These are phyloP conservation scores for Amauroascus niger DNA, from an alignment of 2,329 filamentous ascomycete genomes.

Conservation along the genomic window DNA sequence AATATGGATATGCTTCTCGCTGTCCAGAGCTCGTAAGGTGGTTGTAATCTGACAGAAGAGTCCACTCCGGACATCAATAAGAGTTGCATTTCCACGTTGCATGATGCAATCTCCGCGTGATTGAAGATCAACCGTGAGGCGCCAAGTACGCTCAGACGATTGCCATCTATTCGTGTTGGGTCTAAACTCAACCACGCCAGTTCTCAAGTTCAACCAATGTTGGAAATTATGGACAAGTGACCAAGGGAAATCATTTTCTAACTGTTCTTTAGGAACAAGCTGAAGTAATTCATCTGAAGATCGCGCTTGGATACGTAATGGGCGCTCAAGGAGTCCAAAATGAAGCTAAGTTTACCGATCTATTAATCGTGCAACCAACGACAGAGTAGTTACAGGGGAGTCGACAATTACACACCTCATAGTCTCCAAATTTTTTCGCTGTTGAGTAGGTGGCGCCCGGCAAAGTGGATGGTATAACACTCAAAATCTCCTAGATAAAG, in stretches of 20 bases:
- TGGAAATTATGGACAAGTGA: slow-evolving; percentile 30
- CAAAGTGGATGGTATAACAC: slow-evolving; percentile 29
- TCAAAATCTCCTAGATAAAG: slow-evolving; percentile 20
- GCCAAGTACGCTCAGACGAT: slow-evolving; percentile 19
- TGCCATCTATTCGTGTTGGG: slow-evolving; percentile 22
- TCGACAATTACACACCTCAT: slow-evolving; percentile 17
- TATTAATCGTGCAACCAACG: no score
- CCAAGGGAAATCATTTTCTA: slow-evolving; percentile 18
- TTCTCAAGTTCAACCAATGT: slow-evolving; percentile 38
- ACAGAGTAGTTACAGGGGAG: no score
- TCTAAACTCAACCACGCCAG: slow-evolving; percentile 22
- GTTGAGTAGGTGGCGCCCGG: slow-evolving; percentile 30
- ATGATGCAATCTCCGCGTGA: background rate
- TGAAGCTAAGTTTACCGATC: slow-evolving; percentile 16
- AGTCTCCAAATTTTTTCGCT: slow-evolving; percentile 20
- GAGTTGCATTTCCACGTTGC: background rate
- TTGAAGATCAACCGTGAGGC: slow-evolving; percentile 27
- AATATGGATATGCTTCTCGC: background rate
- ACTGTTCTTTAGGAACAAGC: slow-evolving; percentile 23
- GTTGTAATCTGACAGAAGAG: background rate
- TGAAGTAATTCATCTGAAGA: slow-evolving; percentile 8
- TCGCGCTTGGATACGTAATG: slow-evolving; percentile 18
- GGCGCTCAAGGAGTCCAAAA: slow-evolving; percentile 16
- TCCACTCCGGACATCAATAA: background rate
- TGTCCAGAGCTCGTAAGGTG: background rate